Percentiles rank a stretch among this genome's conserved stretches.
These are phyloP conservation scores for Gardenia jasminoides DNA, from an alignment of 257 asterid species.

Conservation along the genomic window DNA sequence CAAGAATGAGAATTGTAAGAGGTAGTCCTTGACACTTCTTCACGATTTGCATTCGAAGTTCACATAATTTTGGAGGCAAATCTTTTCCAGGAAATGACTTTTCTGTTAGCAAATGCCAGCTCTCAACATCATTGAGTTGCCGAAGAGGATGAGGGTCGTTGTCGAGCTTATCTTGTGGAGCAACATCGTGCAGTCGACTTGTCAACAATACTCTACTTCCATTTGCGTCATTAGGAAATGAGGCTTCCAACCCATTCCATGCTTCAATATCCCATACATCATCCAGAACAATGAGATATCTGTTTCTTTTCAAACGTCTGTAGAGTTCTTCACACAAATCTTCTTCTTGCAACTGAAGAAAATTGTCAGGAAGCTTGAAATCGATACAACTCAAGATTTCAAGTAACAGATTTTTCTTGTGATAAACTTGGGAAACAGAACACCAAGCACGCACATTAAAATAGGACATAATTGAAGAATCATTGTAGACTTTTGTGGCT, in stretches of 20 bases:
- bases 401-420: too few species aligned
- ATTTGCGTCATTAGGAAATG: neutral
- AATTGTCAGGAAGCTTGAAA: neutral
- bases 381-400: neutral
- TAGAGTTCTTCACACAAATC: neutral
- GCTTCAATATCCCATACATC: too few species aligned
- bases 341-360: neutral
- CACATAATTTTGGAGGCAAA: too few species aligned
- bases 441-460: too few species aligned
- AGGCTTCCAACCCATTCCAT: neutral
- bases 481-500: too few species aligned
- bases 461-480: too few species aligned
- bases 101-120: conserved; percentile 1
- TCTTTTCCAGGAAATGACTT: too few species aligned
- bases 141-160: neutral
- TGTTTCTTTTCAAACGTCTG: neutral
- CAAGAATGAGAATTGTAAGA: neutral
- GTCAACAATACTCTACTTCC: conserved; percentile 15
- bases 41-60: too few species aligned
- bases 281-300: too few species aligned
- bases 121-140: neutral
- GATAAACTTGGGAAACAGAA: too few species aligned
- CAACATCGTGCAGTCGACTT: neutral
- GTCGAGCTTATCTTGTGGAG: neutral
- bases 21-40: neutral